Evolutionary conservation across 2,329 filamentous ascomycete genomes (phyloP).

Genomic region (Verticillium nonalfalfae): DNA sequence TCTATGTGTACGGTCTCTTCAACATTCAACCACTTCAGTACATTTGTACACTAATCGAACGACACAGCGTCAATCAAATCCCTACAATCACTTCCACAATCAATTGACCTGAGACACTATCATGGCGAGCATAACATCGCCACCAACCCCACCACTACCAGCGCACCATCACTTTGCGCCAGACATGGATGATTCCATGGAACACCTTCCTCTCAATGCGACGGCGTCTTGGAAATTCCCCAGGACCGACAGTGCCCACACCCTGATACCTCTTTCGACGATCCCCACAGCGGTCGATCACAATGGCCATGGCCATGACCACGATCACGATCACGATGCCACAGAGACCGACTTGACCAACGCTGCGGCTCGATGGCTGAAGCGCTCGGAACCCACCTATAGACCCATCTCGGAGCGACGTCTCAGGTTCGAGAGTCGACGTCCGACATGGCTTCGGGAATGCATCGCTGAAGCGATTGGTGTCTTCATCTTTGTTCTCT

Average conservation of each 20-base stretch:
- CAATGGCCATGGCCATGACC: neutral
- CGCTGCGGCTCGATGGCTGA: constrained; percentile 1
- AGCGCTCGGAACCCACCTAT: constrained; percentile 1
- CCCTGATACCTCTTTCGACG: neutral
- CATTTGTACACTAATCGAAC: neutral
- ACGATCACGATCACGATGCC: neutral
- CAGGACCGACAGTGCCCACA: constrained; percentile 1
- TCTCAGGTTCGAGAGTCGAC: constrained; percentile 45
- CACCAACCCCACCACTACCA: neutral
- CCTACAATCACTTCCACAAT: neutral
- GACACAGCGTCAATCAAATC: neutral
- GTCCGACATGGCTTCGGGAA: constrained; percentile 48
- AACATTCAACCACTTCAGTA: too few species aligned
- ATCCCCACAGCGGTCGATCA: neutral
- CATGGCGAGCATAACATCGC: neutral
- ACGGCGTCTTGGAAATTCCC: neutral
- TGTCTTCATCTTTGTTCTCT: constrained; percentile 50
- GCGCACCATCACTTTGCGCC: neutral
- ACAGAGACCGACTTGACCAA: neutral
- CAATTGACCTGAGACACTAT: neutral
- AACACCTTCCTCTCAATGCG: neutral
- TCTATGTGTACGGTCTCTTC: neutral
- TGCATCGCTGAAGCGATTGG: constrained; percentile 47
- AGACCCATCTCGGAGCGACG: constrained; percentile 43
- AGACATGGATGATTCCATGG: neutral